Percentiles rank a stretch among this genome's conserved stretches.
These are phyloP conservation scores for Aspergillus puulaauensis DNA, from an alignment of 2,329 filamentous ascomycete genomes.

Conservation along the genomic window DNA sequence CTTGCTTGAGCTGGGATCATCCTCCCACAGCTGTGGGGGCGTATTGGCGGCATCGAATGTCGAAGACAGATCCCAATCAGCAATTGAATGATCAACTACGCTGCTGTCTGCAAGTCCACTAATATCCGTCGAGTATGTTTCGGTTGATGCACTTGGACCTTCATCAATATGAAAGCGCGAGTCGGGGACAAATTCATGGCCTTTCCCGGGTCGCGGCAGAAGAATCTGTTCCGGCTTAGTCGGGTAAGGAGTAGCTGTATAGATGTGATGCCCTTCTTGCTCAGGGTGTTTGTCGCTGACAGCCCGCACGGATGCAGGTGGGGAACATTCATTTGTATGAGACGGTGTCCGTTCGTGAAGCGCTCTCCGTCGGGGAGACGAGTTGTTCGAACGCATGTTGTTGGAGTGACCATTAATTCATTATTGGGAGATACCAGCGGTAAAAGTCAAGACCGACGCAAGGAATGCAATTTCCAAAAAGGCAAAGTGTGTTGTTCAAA, in stretches of 20 bases:
- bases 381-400: constrained; percentile 35
- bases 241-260: constrained; percentile 46
- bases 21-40: constrained; percentile 40
- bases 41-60: constrained; percentile 37
- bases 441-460: constrained; percentile 8
- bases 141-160: constrained; percentile 27
- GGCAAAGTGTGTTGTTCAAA: constrained; percentile 3
- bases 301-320: constrained; percentile 38
- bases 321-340: constrained; percentile 44
- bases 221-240: constrained; percentile 49
- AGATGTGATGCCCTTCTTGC: constrained; percentile 39
- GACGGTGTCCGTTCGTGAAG: constrained; percentile 49
- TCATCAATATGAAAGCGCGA: constrained; percentile 34
- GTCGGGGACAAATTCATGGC: constrained; percentile 33
- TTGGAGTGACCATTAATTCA: constrained; percentile 29
- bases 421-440: constrained; percentile 22
- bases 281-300: constrained; percentile 28
- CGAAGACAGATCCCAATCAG: constrained; percentile 39
- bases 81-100: constrained; percentile 26
- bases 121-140: constrained; percentile 29
- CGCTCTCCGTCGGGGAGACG: constrained; percentile 40
- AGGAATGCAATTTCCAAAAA: constrained; percentile 6
- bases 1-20: constrained; percentile 38
- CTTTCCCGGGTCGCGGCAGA: constrained; percentile 41
- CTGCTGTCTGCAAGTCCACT: constrained; percentile 27